phyloP scores from a whole-genome alignment of 2,329 filamentous ascomycete genomes.

The Paraphaeosphaeria sporulosa region DNA sequence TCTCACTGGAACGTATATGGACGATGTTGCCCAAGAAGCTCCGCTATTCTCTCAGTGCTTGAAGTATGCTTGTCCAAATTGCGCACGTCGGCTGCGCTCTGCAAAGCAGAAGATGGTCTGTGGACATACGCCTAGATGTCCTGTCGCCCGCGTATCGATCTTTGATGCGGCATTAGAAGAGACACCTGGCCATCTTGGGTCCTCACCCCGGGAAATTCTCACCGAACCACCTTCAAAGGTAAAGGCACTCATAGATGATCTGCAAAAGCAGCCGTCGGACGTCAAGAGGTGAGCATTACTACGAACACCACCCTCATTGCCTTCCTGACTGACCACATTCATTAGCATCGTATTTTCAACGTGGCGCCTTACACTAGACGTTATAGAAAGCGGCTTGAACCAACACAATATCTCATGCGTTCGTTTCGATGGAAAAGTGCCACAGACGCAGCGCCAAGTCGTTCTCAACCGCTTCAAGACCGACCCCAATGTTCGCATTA shows the following conservation, averaged over 20 bases:
- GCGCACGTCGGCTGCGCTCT: conserved; percentile 14
- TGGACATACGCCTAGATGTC: conserved; percentile 23
- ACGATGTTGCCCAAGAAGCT: conserved; percentile 11
- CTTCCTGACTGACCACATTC: too few species aligned
- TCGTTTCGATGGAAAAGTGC: conserved; percentile 59
- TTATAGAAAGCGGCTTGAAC: conserved; percentile 53
- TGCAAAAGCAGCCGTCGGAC: too few species aligned
- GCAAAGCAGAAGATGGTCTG: conserved; percentile 19
- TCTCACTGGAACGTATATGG: conserved; percentile 9
- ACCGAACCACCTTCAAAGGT: too few species aligned
- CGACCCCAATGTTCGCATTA: conserved; percentile 50
- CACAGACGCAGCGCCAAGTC: conserved; percentile 51
- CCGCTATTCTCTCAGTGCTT: conserved; percentile 24
- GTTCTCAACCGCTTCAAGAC: conserved; percentile 53
- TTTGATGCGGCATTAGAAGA: conserved; percentile 2
- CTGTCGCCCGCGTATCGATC: conserved; percentile 20
- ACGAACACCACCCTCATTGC: too few species aligned
- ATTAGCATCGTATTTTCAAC: conserved; percentile 59
- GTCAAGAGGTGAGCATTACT: too few species aligned
- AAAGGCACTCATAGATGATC: too few species aligned
- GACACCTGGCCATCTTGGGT: too few species aligned
- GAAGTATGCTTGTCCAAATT: conserved; percentile 24
- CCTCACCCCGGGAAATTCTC: too few species aligned
- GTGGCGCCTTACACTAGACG: conserved; percentile 59
- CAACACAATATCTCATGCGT: conserved; percentile 45